Percentiles rank a stretch among this genome's conserved stretches.
These are phyloP conservation scores for Macrophomina tecta DNA, from an alignment of 2,329 filamentous ascomycete species.

Conservation along the genomic window DNA sequence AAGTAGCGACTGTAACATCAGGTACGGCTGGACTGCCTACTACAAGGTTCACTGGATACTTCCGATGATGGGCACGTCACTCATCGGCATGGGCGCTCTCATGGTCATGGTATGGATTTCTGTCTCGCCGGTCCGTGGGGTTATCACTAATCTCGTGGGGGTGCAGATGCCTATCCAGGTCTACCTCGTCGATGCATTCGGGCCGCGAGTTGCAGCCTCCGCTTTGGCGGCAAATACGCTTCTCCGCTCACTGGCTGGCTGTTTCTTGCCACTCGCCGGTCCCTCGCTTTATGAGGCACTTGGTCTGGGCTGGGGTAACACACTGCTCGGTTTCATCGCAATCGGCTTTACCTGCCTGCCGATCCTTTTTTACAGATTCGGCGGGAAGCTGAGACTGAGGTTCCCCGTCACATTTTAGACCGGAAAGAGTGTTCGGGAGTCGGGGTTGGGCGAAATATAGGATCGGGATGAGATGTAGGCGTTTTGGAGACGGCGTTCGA, in stretches of 20 bases:
- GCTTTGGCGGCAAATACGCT: constrained; percentile 41
- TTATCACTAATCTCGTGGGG: background rate
- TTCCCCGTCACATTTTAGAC: background rate
- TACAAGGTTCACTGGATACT: constrained; percentile 1
- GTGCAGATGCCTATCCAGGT: constrained; percentile 36
- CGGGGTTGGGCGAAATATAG: too few species aligned
- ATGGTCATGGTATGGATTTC: background rate
- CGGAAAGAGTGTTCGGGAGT: too few species aligned
- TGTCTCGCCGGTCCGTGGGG: background rate
- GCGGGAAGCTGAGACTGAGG: constrained; percentile 53
- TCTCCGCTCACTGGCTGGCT: constrained; percentile 32
- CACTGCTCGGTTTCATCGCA: constrained; percentile 71
- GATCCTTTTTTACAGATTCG: constrained; percentile 73
- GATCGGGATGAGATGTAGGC: too few species aligned
- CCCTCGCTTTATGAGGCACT: constrained; percentile 30
- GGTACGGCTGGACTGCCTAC: constrained; percentile 43
- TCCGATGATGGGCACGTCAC: background rate
- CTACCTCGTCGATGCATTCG: constrained; percentile 45
- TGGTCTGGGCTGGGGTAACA: constrained; percentile 33
- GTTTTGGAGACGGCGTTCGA: too few species aligned
- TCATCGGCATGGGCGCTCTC: background rate
- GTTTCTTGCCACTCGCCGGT: constrained; percentile 33
- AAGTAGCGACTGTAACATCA: too few species aligned
- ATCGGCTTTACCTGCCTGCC: constrained; percentile 71
- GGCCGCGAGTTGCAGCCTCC: constrained; percentile 40